Conservation (phyloP, 352 stramenopile species). For the Phytophthora constricta region DNA sequence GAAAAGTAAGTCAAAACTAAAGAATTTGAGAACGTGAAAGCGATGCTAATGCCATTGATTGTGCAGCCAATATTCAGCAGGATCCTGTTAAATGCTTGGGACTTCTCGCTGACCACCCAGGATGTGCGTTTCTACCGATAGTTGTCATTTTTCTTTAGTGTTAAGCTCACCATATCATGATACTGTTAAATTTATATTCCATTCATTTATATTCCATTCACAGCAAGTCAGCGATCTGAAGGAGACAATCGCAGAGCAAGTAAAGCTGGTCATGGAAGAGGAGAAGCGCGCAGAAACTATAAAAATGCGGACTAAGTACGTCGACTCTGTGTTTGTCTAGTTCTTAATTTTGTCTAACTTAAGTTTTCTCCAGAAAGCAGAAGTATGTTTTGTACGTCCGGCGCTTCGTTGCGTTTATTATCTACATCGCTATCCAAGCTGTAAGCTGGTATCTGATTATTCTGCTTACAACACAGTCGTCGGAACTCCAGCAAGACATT, state of each 20-base stretch:
- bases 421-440: conserved; percentile 73
- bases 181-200: not conserved
- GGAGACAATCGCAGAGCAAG: conserved; percentile 64
- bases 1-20: conserved; percentile 39
- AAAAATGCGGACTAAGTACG: conserved; percentile 55
- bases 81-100: conserved; percentile 78
- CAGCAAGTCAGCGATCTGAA: conserved; percentile 68
- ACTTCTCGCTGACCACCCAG: conserved; percentile 53
- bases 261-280: conserved; percentile 64
- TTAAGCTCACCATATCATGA: conserved; percentile 1
- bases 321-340: not conserved
- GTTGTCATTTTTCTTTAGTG: not conserved
- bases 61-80: conserved; percentile 62
- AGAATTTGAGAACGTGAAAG: not conserved
- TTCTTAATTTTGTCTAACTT: not conserved
- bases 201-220: no score
- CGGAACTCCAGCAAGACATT: conserved; percentile 59
- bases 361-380: conserved; percentile 41
- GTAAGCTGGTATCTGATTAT: conserved; percentile 80
- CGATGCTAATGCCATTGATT: not conserved
- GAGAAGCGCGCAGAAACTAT: conserved; percentile 61
- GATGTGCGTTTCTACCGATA: conserved; percentile 40
- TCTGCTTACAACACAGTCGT: conserved; percentile 71
- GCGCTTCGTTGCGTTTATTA: conserved; percentile 50
- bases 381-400: conserved; percentile 63